Base-by-base conservation (phyloP, 2,329 filamentous ascomycete genomes). In the Apiospora arundinis region DNA sequence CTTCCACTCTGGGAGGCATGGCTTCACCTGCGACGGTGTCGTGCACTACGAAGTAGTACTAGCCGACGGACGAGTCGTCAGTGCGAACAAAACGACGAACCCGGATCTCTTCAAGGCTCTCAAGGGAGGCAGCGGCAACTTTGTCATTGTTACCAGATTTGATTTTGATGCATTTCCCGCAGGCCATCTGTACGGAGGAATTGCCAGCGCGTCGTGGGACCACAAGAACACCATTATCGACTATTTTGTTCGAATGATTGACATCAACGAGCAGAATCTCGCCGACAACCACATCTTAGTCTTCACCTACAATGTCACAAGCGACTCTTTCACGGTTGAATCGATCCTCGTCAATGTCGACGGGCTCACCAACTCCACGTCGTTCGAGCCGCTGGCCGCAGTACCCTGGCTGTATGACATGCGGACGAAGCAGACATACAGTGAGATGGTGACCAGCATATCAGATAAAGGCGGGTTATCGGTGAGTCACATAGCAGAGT, bases 71-170 rank as follows among this genome's bases (percentile, higher is more conserved):
- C 70, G 66, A 23, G 79, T 87, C 49, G 49, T 56, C 23, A 32
- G 28, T n/a, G 84, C 82, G 14, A 84, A 81, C 56, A 75, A 74
- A 0, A 71, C 74, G 0, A 70, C 77, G 2, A 80, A 85, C 73
- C 12, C 74, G 0, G 84, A 86, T 71, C 80, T 87, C 2, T 86
- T 79, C 75, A 79, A 78, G 68, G 85, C 84, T 0, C 78, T 86
- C 5, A 83, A 83, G 69, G 85, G 85, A 12, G 85, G 85, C 65
- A 78, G 80, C 21, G 83, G 80, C 72, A 87, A 86, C 74, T 84
- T 85, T 52, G 84, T 83, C 68, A 76, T 82, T 72, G 76, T 80
- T 16, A 80, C 82, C 3, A 72, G 75, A n/a, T 75, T 81, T 72
- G 79, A 81, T 60, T 69, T 76, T 70, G 69, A 72, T 52, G 72